phyloP scores from a whole-genome alignment of 2,329 filamentous ascomycete genomes.

The Microdochium nivale region DNA sequence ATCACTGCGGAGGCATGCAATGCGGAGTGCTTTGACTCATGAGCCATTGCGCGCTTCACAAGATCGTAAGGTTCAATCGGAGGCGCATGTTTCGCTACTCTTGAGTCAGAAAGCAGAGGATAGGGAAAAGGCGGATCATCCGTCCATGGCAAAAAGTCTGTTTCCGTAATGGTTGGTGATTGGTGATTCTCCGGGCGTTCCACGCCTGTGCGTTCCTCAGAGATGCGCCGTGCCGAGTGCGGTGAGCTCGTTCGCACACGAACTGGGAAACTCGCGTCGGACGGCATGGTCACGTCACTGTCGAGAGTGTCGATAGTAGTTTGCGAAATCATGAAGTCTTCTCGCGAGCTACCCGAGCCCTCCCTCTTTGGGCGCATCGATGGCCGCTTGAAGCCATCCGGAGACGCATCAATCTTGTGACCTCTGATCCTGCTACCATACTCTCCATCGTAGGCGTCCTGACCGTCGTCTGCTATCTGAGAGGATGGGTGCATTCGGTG shows the following conservation, averaged over 20 bases:
- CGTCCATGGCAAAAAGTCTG: conserved; percentile 51
- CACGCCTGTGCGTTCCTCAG: conserved; percentile 4
- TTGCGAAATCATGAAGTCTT: conserved; percentile 21
- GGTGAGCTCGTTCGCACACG: conserved; percentile 1
- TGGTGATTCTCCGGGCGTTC: conserved; percentile 26
- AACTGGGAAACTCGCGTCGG: conserved; percentile 4
- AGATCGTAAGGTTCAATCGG: conserved; percentile 49
- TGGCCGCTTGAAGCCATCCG: conserved; percentile 9
- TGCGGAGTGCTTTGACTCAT: conserved; percentile 46
- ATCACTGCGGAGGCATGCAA: conserved; percentile 54
- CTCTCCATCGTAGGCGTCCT: conserved; percentile 23
- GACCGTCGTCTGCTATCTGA: conserved; percentile 5
- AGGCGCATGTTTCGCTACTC: conserved; percentile 8
- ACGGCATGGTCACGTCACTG: conserved; percentile 9
- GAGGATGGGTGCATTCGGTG: conserved; percentile 3
- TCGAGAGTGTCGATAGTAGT: conserved; percentile 18
- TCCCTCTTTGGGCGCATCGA: conserved; percentile 9
- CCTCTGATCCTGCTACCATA: conserved; percentile 38
- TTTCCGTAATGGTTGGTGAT: conserved; percentile 39
- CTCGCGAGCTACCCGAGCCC: conserved; percentile 14
- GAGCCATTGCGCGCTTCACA: conserved; percentile 43
- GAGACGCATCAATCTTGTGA: conserved; percentile 23
- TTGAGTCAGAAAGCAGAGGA: conserved; percentile 19
- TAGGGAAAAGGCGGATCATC: conserved; percentile 48
- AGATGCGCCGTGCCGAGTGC: neutral